Evolutionary conservation across 2,329 filamentous ascomycete species (phyloP).

Genomic region (Calonectria pauciramosa): DNA sequence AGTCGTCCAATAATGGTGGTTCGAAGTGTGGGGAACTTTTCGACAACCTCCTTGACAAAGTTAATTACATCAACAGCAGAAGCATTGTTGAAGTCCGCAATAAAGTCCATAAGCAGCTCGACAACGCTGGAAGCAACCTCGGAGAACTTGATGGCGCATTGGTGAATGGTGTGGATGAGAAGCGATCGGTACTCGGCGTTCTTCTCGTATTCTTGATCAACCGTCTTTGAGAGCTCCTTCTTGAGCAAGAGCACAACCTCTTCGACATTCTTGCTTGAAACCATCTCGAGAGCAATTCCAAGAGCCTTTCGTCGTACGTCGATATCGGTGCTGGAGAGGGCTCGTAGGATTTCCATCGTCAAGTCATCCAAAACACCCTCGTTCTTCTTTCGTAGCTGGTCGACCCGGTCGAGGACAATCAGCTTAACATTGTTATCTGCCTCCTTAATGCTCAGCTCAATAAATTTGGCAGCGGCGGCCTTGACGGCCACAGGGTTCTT

Average conservation of each 20-base stretch:
- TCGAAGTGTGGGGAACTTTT: conserved; percentile 94
- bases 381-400: conserved; percentile 88
- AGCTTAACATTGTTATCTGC: conserved; percentile 99
- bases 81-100: conserved; percentile 96
- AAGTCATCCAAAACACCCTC: conserved; percentile 93
- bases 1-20: conserved; percentile 89
- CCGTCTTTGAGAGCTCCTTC: conserved; percentile 97
- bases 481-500: conserved; percentile 98
- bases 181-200: conserved; percentile 95
- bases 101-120: conserved; percentile 98
- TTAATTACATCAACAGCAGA: conserved; percentile 98
- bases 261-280: conserved; percentile 98
- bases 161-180: conserved; percentile 96
- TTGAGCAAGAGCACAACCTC: conserved; percentile 96
- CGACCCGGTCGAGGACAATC: conserved; percentile 95
- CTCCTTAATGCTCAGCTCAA: conserved; percentile 97
- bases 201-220: conserved; percentile 99
- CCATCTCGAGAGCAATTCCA: conserved; percentile 93
- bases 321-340: conserved; percentile 94
- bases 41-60: conserved; percentile 98
- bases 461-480: conserved; percentile 94
- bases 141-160: conserved; percentile 98
- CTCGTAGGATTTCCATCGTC: conserved; percentile 96
- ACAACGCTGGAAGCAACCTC: conserved; percentile 98
- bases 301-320: conserved; percentile 95